Conservation (phyloP, 176 grass and related monocot genomes). For the Aegilops tauschii region DNA sequence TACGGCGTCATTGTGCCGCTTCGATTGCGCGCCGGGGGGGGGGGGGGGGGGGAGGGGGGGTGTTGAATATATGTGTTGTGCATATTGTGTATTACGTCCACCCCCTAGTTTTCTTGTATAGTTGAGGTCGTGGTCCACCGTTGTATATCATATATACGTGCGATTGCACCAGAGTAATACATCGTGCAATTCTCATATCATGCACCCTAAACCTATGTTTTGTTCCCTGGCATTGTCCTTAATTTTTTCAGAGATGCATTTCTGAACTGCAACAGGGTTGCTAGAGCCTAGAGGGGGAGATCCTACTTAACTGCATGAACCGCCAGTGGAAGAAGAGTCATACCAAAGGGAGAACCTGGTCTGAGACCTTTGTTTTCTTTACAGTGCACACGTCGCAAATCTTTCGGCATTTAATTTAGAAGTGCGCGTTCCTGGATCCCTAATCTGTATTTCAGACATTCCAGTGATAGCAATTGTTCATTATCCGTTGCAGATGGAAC, state of each 20-base stretch:
- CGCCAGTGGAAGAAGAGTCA: slow-evolving; percentile 37
- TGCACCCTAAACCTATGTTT: not conserved
- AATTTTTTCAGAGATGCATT: slow-evolving; percentile 57
- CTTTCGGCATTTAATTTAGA: not conserved
- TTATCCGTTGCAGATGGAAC: slow-evolving; percentile 34
- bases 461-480: not conserved
- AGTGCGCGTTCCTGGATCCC: not conserved
- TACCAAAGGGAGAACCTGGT: slow-evolving; percentile 35
- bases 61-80: no score
- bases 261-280: slow-evolving; percentile 66
- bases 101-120: no score
- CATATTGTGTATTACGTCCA: no score
- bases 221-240: not conserved
- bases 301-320: slow-evolving; percentile 63
- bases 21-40: no score
- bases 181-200: no score
- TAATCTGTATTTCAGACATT: not conserved
- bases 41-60: no score
- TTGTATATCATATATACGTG: no score
- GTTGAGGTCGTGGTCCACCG: no score
- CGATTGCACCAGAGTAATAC: no score
- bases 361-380: not conserved
- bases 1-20: no score
- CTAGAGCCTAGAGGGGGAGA: slow-evolving; percentile 53
- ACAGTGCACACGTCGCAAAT: not conserved